Base-by-base conservation (phyloP, 2,329 filamentous ascomycete genomes). In the Botrytis pseudocinerea region DNA sequence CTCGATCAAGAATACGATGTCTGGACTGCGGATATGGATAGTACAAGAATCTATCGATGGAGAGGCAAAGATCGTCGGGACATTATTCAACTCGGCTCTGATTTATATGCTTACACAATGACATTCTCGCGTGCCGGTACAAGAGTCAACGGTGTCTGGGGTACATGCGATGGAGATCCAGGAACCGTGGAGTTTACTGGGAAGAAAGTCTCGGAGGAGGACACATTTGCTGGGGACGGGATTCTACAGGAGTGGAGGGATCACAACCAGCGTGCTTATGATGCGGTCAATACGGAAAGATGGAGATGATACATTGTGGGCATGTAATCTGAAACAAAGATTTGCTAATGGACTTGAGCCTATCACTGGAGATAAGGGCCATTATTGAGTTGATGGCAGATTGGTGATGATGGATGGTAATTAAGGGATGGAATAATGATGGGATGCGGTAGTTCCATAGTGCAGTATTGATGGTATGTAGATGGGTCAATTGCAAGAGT, bases 21-120 rank as follows among this genome's bases (percentile, higher is more conserved):
- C 44, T 16, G 8, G 22, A 51, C 28, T 32, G 42, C 32, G n/a
- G 20, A 66, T 66, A 42, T 22, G 40, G 22, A 66, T 66, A 42
- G 5, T 32, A 68, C 32, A 20, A 68, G 64, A 54, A n/a, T 25
- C 38, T 54, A 68, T 40, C 20, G 64, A 18, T 68, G 64, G 46
- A 68, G 64, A 35, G 64, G 64, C 32, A 68, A 54, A 68, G 64
- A 68, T 54, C 5, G 20, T 22, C 28, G 40, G 44, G 5, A 40
- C 28, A 54, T 51, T 28, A 68, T 40, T 40, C 64, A 68, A 14
- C 22, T 54, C 7, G 28, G 18, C 7, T 68, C 46, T 8, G 46
- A 57, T 35, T n/a, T 10, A 14, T 12, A 28, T 7, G 22, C n/a
- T 6, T 57, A 54, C 18, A 25, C 7, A 16, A 68, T 68, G 64